Base-by-base conservation (phyloP, 192 early-diverging fungal species). In the Mortierella alpina region DNA sequence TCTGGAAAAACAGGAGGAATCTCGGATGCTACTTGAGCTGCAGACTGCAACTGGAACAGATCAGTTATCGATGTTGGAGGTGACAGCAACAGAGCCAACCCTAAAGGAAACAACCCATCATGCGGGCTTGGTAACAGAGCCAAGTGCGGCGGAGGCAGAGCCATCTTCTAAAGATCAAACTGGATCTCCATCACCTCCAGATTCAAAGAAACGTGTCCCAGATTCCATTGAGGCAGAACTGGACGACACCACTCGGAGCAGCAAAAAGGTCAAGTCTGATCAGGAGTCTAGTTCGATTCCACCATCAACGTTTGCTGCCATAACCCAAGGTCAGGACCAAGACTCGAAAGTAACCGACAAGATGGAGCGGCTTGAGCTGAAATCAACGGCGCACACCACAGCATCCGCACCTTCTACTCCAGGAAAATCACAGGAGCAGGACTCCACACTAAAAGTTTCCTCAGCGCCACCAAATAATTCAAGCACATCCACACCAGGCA, bases 201-300 rank as follows among this genome's bases (percentile, higher is more conserved):
- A 59, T 10, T 69, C 67, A 8, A 76, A 56, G 57, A 80, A 80
- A 22, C 77, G 77, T 8, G 72, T 58, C 12, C 69, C 77, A 20
- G 70, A 72, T n/a, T 51, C 40, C 18, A 7, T 62, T 15, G 51
- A 51, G 5, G 17, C 44, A 5, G 50, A 48, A 12, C 10, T 45
- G 48, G 20, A 18, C n/a, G 54, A 62, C 17, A 42, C 45, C 13
- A 6, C 44, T 20, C 51, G 70, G 48, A 72, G 51, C 40, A 62
- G 0, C 60, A 80, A 80, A 49, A 80, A 80, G 65, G 39, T 63
- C 50, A 80, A 63, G 65, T 65, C 70, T 54, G 77, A 80, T 44
- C 54, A 47, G 57, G 75, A 70, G 62, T 73, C 55, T 48, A 48
- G 41, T 10, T 51, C 12, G 45, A 42, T 44, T 44, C 66, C 54